These are phyloP conservation scores for Clonostachys rosea DNA, from an alignment of 2,329 filamentous ascomycete species.

Conservation along the genomic window DNA sequence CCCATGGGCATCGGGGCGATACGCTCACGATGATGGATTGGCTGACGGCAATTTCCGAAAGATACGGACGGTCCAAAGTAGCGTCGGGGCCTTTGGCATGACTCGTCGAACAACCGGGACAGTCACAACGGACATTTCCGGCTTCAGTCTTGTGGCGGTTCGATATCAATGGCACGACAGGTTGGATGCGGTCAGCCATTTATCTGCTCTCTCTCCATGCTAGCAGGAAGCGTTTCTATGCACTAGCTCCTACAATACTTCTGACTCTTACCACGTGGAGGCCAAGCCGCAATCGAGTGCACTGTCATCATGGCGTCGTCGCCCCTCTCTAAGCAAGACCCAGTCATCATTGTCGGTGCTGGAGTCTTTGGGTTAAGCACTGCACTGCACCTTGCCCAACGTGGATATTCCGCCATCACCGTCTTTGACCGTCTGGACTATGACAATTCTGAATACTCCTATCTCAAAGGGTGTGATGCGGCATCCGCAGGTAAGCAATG, in stretches of 20 bases:
- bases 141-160: too few species aligned
- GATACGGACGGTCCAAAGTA: too few species aligned
- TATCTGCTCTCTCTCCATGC: neutral
- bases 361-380: constrained; percentile 28
- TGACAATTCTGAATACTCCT: constrained; percentile 30
- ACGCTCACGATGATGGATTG: too few species aligned
- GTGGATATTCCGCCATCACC: constrained; percentile 40
- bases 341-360: constrained; percentile 13
- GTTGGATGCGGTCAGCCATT: too few species aligned
- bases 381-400: constrained; percentile 19
- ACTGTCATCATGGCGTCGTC: too few species aligned
- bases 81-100: too few species aligned
- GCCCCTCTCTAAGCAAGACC: neutral
- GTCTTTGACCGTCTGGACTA: constrained; percentile 42
- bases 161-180: too few species aligned
- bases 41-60: too few species aligned
- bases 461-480: constrained; percentile 31
- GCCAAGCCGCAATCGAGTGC: too few species aligned
- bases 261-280: neutral
- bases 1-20: too few species aligned
- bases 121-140: too few species aligned
- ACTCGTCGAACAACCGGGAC: too few species aligned
- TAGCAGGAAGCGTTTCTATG: neutral
- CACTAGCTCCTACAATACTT: neutral
- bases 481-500: constrained; percentile 29